Base-by-base conservation (phyloP, 2,329 filamentous ascomycete genomes). In the Colletotrichum sp. region DNA sequence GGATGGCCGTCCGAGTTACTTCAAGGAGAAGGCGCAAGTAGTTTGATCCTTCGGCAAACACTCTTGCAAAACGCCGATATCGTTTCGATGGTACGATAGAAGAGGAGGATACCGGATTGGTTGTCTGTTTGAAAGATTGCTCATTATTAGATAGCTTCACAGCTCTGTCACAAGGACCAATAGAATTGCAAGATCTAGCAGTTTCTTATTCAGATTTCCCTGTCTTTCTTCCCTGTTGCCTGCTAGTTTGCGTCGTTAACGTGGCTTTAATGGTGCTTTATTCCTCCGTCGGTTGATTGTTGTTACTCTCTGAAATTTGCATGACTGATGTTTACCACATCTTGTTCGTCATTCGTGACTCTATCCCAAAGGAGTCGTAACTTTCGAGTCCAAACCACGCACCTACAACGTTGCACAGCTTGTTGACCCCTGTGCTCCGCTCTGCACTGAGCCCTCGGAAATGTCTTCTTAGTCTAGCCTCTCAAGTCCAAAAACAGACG, bases 361-460 rank as follows among this genome's bases (percentile, higher is more conserved):
- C 5, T n/a, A n/a, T 48, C 18, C 5, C 18, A 6, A 48, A 21
- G 43, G 18, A n/a, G 39, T n/a, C 16, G 8, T 18, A 43, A 43
- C 39, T 10, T 21, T 48, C 10, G 18, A 48, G 9, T 48, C 6
- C 18, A 12, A 21, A 12, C 18, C 10, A n/a, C 36, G 16, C 16
- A n/a, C 43, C 43, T 48, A 48, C 43, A 48, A 48, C 43, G 43
- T 48, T 48, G 43, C 43, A 48, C 18, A 12, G 6, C 18, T n/a
- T n/a, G 5, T 12, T 48, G 9, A 48, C 39, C 39, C 10, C 39
- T 3, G 9, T 10, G 39, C 8, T 12, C 39, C 39, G 39, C 39
- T n/a, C 3, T 12, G 18, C 10, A 3, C 18, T 48, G 39, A 48
- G 9, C 3, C 43, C 43, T 48, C 0, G 92, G 90, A 48, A 0